phyloP scores from a whole-genome alignment of 73 alveolate species.

The Paramecium pentaurelia region DNA sequence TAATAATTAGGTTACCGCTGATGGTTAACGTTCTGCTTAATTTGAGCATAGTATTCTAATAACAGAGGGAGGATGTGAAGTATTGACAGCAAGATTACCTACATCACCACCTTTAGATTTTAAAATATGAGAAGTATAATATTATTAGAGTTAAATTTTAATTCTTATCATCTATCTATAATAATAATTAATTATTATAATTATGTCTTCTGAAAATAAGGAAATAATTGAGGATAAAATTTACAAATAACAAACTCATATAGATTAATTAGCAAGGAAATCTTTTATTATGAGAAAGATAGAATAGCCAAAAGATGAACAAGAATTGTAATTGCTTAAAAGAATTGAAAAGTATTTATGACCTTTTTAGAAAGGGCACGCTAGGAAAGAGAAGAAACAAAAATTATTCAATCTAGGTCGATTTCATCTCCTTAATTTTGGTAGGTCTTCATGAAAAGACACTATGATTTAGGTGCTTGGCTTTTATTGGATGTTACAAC shows the following conservation, averaged over 20 bases:
- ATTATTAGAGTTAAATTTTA: neutral
- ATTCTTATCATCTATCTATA: neutral
- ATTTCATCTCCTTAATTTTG: neutral
- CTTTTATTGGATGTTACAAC: constrained; percentile 23
- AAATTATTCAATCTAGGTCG: neutral
- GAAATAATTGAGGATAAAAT: neutral
- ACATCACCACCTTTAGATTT: constrained; percentile 69
- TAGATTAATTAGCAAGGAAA: constrained; percentile 3
- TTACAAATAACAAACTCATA: neutral
- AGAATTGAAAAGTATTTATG: neutral
- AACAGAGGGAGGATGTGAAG: constrained; percentile 77
- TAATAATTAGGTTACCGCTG: constrained; percentile 57
- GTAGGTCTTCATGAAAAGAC: constrained; percentile 22
- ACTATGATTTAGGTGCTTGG: constrained; percentile 40
- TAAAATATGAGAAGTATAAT: constrained; percentile 4
- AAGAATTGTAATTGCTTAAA: neutral
- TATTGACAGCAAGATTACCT: constrained; percentile 68
- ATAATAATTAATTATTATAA: neutral
- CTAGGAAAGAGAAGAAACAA: neutral
- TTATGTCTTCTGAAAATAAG: neutral
- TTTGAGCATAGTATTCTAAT: constrained; percentile 74
- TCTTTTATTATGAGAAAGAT: neutral
- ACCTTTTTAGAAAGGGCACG: neutral
- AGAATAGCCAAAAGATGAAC: neutral
- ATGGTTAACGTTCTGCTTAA: constrained; percentile 75